A percentile compares a stretch with the other conserved stretches of the same genome.
Conservation (phyloP, 2,329 filamentous ascomycete genomes). For the Ophiocordyceps camponoti-rufipedis region DNA sequence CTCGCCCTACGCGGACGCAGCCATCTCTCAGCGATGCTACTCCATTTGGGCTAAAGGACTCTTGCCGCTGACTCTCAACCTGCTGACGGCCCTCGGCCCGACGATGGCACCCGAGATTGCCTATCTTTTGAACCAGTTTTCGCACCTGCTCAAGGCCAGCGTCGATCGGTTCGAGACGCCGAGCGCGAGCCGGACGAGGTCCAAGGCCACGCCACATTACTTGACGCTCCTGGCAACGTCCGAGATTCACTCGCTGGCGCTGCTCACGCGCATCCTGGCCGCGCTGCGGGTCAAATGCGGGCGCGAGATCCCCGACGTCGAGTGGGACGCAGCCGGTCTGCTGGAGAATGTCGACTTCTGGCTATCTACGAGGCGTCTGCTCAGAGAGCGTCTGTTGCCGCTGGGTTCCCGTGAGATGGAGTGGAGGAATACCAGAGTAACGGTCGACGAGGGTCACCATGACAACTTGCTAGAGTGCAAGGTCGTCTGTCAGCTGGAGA, state of each 20-base stretch:
- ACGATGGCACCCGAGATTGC: slow-evolving; percentile 72
- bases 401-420: slow-evolving; percentile 55
- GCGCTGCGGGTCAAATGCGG: slow-evolving; percentile 45
- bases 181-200: slow-evolving; percentile 31
- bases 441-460: slow-evolving; percentile 16
- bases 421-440: slow-evolving; percentile 25
- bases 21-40: slow-evolving; percentile 56
- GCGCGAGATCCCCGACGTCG: slow-evolving; percentile 54
- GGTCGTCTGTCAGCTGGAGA: slow-evolving; percentile 50
- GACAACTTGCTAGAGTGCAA: slow-evolving; percentile 60
- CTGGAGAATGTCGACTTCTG: slow-evolving; percentile 75
- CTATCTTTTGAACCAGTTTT: slow-evolving; percentile 79
- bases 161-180: slow-evolving; percentile 52
- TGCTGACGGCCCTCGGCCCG: slow-evolving; percentile 64
- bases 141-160: slow-evolving; percentile 55
- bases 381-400: slow-evolving; percentile 58
- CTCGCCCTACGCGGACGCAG: slow-evolving; percentile 60
- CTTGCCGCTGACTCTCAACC: slow-evolving; percentile 71
- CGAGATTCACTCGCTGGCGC: slow-evolving; percentile 61
- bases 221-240: slow-evolving; percentile 57
- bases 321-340: slow-evolving; percentile 55
- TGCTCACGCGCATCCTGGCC: slow-evolving; percentile 56
- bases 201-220: slow-evolving; percentile 33
- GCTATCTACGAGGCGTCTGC: slow-evolving; percentile 47
- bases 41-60: slow-evolving; percentile 80